These are phyloP conservation scores for Entophlyctis luteolus DNA, from an alignment of 192 early-diverging fungal species.

Conservation along the genomic window DNA sequence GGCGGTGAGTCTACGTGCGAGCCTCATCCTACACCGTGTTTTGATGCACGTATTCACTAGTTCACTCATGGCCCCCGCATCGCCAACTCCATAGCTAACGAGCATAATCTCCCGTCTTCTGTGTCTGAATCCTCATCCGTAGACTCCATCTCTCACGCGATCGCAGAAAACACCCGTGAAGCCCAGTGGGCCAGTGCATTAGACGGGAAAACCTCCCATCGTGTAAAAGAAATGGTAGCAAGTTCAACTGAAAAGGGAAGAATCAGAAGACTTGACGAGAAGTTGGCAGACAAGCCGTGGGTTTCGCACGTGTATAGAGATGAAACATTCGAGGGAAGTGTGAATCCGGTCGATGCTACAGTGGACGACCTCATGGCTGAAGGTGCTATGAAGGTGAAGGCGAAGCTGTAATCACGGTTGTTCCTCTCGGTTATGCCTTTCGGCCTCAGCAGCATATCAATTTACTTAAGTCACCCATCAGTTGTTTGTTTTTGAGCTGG, in stretches of 20 bases:
- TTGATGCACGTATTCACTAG: not conserved
- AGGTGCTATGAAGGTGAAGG: slow-evolving; percentile 7
- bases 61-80: not conserved
- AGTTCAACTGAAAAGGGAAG: not conserved
- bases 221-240: not conserved
- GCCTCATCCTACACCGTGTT: not conserved
- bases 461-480: too few relatives aligned
- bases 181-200: slow-evolving; percentile 1
- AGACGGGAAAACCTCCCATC: not conserved
- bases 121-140: not conserved
- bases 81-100: not conserved
- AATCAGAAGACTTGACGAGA: not conserved
- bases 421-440: too few relatives aligned
- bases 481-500: too few relatives aligned
- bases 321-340: not conserved
- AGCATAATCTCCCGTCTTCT: not conserved
- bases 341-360: slow-evolving; percentile 17
- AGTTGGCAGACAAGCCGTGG: slow-evolving; percentile 11
- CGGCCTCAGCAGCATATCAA: too few relatives aligned
- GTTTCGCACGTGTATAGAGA: not conserved
- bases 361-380: slow-evolving; percentile 12
- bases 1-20: slow-evolving; percentile 4
- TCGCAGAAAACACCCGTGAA: slow-evolving; percentile 8
- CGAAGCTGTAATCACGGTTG: slow-evolving; percentile 18
- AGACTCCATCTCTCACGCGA: slow-evolving; percentile 10